Base-by-base conservation (phyloP, 2,329 filamentous ascomycete genomes). In the Colletotrichum higginsianum region DNA sequence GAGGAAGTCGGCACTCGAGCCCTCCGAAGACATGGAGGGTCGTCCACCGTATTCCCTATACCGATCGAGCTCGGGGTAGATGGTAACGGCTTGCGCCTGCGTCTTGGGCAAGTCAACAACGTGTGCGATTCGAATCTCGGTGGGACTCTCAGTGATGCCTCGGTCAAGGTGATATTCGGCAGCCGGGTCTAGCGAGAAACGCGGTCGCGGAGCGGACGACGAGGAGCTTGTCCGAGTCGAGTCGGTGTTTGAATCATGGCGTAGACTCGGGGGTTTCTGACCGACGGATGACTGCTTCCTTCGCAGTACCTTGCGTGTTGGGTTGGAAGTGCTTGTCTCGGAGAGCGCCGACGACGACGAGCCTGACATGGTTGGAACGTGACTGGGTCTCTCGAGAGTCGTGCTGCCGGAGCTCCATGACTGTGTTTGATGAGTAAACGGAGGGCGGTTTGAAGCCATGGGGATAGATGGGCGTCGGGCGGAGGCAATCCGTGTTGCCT, bases 51-150 rank as follows among this genome's bases (percentile, higher is more conserved):
- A 78, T 66, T 86, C 82, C 74, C 88, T 84, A 76, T 92, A 92
- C 42, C 90, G 85, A 77, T 92, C 90, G 21, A 92, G 79, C 74
- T 92, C 90, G 2, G 90, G 90, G 73, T 88, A 89, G 66, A 88
- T 85, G 15, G 83, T 84, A 49, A 86, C 82, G 8, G 84, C 80
- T 26, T 84, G 85, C 8, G 80, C 77, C 30, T 76, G 77, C 0
- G 80, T 77, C 52, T 79, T 82, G 44, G 80, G 79, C 44, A 82
- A 75, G 50, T 88, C 86, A 26, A 83, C 72, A n/a, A 78, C 78
- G 49, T 86, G 85, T 11, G 82, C 80, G 12, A 81, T 70, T 50
- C 81, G 81, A n/a, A 84, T 80, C 50, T 86, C 84, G 49, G 81
- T 81, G 0, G 86, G 84, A 55, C 84, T 87, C 46, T 82, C 80